Evolutionary conservation across 176 grass and related monocot genomes (phyloP), one percentile per base, ranked within the genome.

Genomic region (Elymus sibiricus): DNA sequence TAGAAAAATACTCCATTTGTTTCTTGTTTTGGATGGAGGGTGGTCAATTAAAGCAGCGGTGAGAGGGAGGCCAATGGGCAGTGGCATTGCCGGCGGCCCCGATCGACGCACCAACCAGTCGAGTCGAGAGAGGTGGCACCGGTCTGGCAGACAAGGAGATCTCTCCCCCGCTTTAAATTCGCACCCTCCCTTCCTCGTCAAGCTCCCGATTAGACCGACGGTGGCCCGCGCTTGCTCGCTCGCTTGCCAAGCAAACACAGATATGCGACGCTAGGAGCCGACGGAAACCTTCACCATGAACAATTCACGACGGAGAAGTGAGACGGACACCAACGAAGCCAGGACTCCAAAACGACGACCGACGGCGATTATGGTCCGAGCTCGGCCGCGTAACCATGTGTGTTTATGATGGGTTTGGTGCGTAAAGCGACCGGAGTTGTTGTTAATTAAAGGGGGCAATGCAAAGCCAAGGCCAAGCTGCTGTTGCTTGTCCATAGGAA

Each of bases 71-170:
- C 49, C 16, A 53, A 19, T 2, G 49, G 49, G 5, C 49, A 53
- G 2, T 19, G 49, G 16, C 49, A 53, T 53, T 53, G 49, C 47
- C 47, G 47, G 47, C 47, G 0, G 47, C 47, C 42, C 40, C 40
- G 40, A 42, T 29, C 29, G 29, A 2, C 10, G 40, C 46, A 51
- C 47, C 47, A 51, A 51, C 47, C 47, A 14, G 47, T 51, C 1
- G 46, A 49, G 29, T 9, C 42, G 26, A 49, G 25, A 37, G 40
- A 11, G 32, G 53, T 53, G 53, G 9, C 21, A 78, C n/a, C n/a
- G n/a, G n/a, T n/a, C n/a, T n/a, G 86, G 71, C 70, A 77, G 86
- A 66, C 86, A 77, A 60, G 79, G 34, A 28, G 71, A 82, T 59
- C 79, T 85, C 58, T 17, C 80, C 12, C 25, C 12, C 81, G 49